Evolutionary conservation across 2,329 filamentous ascomycete genomes (phyloP).

Genomic region (Fusarium solani-melongenae): DNA sequence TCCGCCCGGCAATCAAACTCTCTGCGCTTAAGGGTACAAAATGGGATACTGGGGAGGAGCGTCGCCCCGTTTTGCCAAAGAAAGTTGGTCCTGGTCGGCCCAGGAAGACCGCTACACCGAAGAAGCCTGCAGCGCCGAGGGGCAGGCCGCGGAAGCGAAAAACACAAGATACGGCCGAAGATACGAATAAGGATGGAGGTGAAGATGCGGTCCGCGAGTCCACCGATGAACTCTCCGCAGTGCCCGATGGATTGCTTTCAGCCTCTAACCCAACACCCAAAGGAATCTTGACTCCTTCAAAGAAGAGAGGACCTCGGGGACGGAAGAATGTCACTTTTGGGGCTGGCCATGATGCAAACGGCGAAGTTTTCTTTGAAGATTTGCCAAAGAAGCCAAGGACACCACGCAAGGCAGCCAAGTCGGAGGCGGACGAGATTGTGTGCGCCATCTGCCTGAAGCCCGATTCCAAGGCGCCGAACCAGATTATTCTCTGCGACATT

Average conservation of each 20-base stretch:
- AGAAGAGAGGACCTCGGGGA: constrained; percentile 53
- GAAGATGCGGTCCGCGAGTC: constrained; percentile 15
- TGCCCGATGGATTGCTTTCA: constrained; percentile 25
- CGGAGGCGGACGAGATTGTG: constrained; percentile 62
- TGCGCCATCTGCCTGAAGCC: constrained; percentile 68
- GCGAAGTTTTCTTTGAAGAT: constrained; percentile 65
- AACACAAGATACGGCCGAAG: constrained; percentile 14
- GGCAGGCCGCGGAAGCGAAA: constrained; percentile 40
- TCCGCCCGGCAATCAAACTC: constrained; percentile 51
- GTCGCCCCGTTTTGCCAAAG: constrained; percentile 30
- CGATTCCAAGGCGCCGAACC: constrained; percentile 67
- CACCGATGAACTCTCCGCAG: constrained; percentile 23
- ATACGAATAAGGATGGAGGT: constrained; percentile 9
- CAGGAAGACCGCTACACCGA: constrained; percentile 26
- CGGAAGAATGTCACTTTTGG: constrained; percentile 68
- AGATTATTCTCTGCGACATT: constrained; percentile 73
- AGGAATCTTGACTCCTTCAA: constrained; percentile 67
- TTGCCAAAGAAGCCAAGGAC: constrained; percentile 54
- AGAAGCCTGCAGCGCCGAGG: constrained; percentile 35
- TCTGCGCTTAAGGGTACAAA: constrained; percentile 51
- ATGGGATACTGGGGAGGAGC: constrained; percentile 49
- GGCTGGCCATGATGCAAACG: constrained; percentile 46
- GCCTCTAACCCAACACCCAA: constrained; percentile 53
- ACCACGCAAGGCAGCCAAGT: constrained; percentile 44
- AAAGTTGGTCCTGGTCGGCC: constrained; percentile 37